Evolutionary conservation across 2,329 filamentous ascomycete species (phyloP).

Genomic region (Colletotrichum truncatum): DNA sequence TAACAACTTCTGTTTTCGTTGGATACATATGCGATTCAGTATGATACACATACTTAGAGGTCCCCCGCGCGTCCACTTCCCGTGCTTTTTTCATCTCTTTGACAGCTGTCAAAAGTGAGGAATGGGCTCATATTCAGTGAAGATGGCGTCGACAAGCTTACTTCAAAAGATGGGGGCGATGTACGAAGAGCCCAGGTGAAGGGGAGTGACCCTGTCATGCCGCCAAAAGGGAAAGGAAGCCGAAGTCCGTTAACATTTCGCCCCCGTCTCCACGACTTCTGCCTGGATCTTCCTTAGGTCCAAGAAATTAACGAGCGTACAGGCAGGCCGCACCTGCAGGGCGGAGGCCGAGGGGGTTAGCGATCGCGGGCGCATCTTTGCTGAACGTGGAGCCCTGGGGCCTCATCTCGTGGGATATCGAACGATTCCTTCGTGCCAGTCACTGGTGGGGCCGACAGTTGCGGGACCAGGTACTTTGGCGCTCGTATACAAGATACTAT

Average conservation of each 20-base stretch:
- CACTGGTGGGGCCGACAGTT: background rate
- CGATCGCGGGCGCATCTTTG: constrained; percentile 17
- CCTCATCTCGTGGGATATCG: constrained; percentile 6
- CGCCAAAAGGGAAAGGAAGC: constrained; percentile 10
- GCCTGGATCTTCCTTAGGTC: background rate
- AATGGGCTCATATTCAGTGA: constrained; percentile 5
- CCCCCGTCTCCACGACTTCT: background rate
- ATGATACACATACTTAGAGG: background rate
- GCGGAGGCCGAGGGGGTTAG: background rate
- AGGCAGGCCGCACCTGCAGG: background rate
- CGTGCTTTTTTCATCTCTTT: background rate
- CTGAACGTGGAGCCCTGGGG: background rate
- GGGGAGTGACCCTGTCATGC: background rate
- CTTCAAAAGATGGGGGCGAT: background rate
- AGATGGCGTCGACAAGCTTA: background rate
- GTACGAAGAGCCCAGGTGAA: background rate
- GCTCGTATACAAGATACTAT: too few relatives aligned
- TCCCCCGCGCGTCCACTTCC: background rate
- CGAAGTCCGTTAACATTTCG: background rate
- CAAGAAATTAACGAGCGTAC: background rate
- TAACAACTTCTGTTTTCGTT: background rate
- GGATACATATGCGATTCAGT: background rate
- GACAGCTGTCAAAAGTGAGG: background rate
- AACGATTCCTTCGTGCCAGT: constrained; percentile 1
- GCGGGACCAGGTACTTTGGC: background rate